Conservation (phyloP, 495 filamentous ascomycete genomes). For the Aspergillus kassunensis region DNA sequence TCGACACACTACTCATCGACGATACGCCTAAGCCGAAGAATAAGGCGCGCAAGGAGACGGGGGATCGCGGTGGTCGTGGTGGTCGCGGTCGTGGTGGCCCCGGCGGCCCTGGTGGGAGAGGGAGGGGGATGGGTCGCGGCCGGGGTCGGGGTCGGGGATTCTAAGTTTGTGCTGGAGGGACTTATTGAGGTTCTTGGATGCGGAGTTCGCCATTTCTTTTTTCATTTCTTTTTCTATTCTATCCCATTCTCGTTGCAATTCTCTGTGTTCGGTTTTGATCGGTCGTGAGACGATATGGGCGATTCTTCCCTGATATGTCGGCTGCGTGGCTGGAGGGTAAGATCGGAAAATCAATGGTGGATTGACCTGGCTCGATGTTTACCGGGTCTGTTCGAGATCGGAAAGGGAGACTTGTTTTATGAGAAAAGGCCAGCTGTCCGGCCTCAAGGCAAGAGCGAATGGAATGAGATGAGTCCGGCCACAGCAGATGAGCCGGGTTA, state of each 20-base stretch:
- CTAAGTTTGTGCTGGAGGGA: conserved; percentile 20
- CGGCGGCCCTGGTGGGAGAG: conserved; percentile 48
- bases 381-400: too few species aligned
- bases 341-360: too few species aligned
- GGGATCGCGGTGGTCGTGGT: conserved; percentile 64
- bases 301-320: too few species aligned
- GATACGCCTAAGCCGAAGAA: conserved; percentile 98
- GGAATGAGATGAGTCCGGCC: too few species aligned
- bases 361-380: too few species aligned
- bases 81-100: conserved; percentile 27
- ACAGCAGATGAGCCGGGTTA: too few species aligned
- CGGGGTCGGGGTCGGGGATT: conserved; percentile 64
- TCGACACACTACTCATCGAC: conserved; percentile 92
- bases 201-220: conserved; percentile 9
- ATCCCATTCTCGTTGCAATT: neutral
- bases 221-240: neutral
- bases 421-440: too few species aligned
- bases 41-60: conserved; percentile 93
- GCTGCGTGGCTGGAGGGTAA: too few species aligned
- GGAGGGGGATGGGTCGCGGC: conserved; percentile 59
- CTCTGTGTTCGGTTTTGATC: neutral
- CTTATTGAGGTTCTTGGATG: neutral
- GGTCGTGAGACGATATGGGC: too few species aligned
- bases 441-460: too few species aligned
- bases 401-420: too few species aligned